These are phyloP conservation scores for Zoysia pacifica DNA, from an alignment of 176 grass and related monocot species.

Conservation along the genomic window DNA sequence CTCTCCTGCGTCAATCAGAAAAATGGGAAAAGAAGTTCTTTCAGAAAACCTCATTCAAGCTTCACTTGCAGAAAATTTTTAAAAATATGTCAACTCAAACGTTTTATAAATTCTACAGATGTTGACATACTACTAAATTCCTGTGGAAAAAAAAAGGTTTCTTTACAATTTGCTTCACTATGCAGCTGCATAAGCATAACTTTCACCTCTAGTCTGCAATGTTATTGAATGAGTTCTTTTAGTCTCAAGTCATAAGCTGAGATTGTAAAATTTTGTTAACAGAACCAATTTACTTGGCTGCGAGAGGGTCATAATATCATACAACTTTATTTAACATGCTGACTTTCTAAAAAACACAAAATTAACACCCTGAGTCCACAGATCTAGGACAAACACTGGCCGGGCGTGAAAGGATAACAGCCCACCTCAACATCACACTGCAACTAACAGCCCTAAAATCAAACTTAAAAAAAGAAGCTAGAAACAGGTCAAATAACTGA, in stretches of 20 bases:
- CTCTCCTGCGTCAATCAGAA: conserved; percentile 54
- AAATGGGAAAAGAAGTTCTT: not conserved
- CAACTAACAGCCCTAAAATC: no score
- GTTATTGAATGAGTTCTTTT: conserved; percentile 10
- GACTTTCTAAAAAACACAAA: no score
- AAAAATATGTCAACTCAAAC: not conserved
- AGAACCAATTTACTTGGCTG: no score
- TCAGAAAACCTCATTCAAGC: not conserved
- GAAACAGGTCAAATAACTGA: no score
- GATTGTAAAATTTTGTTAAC: not conserved
- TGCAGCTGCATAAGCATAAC: conserved; percentile 94
- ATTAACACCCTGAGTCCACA: no score
- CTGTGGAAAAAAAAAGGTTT: conserved; percentile 43
- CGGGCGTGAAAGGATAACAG: no score
- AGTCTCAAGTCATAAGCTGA: not conserved
- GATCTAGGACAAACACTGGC: no score
- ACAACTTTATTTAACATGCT: no score
- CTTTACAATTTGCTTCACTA: conserved; percentile 23
- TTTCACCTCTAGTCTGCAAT: conserved; percentile 51
- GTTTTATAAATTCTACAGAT: not conserved
- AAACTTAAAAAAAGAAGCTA: no score
- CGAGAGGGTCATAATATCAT: no score
- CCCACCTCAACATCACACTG: no score
- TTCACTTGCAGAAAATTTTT: conserved; percentile 16
- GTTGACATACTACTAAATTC: conserved; percentile 27